A percentile compares a stretch with the other conserved stretches of the same genome.
Evolutionary conservation across 805 yeast genomes (phyloP).

Genomic region (Candida michaelii): DNA sequence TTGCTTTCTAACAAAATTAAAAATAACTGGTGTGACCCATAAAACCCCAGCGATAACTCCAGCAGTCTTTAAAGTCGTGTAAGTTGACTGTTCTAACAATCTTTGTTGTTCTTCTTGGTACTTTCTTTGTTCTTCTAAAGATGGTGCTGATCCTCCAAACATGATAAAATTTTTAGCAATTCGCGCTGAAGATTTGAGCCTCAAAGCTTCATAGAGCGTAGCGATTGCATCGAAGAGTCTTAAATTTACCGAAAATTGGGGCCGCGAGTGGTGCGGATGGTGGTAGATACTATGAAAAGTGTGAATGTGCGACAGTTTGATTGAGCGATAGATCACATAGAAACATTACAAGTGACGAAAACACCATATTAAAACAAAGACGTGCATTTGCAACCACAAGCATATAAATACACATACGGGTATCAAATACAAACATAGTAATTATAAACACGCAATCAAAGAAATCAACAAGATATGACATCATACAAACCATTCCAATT

Average conservation of each 20-base stretch:
- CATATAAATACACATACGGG: neutral
- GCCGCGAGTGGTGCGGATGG: too few species aligned
- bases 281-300: too few species aligned
- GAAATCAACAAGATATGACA: too few species aligned
- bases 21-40: slow-evolving; percentile 56
- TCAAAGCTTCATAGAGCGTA: too few species aligned
- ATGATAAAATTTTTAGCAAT: slow-evolving; percentile 20
- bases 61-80: slow-evolving; percentile 58
- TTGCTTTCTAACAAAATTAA: slow-evolving; percentile 54
- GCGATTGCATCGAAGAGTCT: too few species aligned
- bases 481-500: slow-evolving; percentile 86
- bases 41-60: slow-evolving; percentile 63
- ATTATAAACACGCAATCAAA: too few species aligned
- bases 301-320: too few species aligned
- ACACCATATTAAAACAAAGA: neutral
- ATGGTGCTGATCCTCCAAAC: slow-evolving; percentile 52
- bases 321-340: neutral
- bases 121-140: slow-evolving; percentile 17
- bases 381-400: too few species aligned
- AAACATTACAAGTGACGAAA: too few species aligned
- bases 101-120: slow-evolving; percentile 60
- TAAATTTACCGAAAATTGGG: too few species aligned
- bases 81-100: slow-evolving; percentile 61
- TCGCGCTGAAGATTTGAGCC: neutral
- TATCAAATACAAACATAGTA: too few species aligned